Evolutionary conservation across 148 eudicot genomes (phyloP).

Genomic region (Oxyria digyna): DNA sequence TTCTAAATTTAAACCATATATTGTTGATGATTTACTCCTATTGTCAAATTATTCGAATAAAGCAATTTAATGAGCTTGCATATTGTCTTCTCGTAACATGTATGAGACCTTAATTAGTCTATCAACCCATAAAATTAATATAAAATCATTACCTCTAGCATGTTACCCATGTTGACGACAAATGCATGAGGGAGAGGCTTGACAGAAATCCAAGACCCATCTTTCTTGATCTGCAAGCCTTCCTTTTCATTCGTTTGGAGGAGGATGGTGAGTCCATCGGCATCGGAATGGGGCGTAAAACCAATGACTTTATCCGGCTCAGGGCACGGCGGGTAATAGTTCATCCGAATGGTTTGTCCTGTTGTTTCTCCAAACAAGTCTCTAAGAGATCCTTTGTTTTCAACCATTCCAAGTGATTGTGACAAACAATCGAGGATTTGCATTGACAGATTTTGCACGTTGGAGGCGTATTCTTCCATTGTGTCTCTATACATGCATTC

Average conservation of each 20-base stretch:
- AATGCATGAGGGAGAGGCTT: slow-evolving; percentile 11
- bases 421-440: background rate
- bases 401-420: background rate
- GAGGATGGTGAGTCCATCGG: background rate
- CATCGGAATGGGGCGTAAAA: background rate
- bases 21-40: no score
- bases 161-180: no score
- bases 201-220: slow-evolving; percentile 10
- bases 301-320: background rate
- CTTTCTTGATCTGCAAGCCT: background rate
- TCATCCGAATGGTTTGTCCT: background rate
- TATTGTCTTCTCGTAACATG: no score
- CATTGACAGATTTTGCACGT: background rate
- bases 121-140: no score
- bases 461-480: background rate
- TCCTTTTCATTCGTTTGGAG: background rate
- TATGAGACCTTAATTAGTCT: no score
- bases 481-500: background rate
- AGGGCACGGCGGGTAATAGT: background rate
- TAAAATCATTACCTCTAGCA: no score
- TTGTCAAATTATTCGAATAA: no score
- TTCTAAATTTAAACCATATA: no score
- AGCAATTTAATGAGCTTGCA: no score
- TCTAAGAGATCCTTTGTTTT: slow-evolving; percentile 10
- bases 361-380: slow-evolving; percentile 8